Base-by-base conservation (phyloP, 768 basidiomycete species). In the Asterophora lycoperdoides region DNA sequence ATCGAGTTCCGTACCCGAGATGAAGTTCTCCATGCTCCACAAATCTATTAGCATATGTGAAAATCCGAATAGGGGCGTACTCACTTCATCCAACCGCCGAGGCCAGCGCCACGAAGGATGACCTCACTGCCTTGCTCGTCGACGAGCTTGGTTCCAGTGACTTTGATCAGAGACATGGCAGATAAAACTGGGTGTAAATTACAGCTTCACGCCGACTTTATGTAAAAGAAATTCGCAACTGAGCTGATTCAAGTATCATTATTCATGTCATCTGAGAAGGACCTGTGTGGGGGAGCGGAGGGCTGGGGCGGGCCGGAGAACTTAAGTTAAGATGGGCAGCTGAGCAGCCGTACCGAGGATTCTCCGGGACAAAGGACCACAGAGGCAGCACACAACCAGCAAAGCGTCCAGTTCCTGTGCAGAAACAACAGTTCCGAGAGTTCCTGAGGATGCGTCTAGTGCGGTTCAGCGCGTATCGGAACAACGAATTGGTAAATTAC, bases 71-170 rank as follows among this genome's bases (percentile, higher is more conserved):
- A 49, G 46, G 10, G 36, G 29, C 20, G 44, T 10, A 76, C 86
- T 64, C 59, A 89, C 87, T 83, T 88, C 83, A 90, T 85, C 86
- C 87, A 89, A 60, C 87, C 86, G 53, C 86, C 87, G 17, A 89
- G 68, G n/a, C 86, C 85, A 46, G 86, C 86, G 17, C 88, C 88
- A 38, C 81, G 70, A 45, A 86, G 72, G 49, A 84, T 71, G 51
- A 84, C 69, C 54, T 81, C 75, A 15, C 80, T 71, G 33, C 75
- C 80, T 32, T 77, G 62, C 43, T 72, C 73, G 57, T 84, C 75
- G 50, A 84, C 75, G 56, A 87, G 68, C 53, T 77, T 79, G 13
- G 77, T 79, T 35, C 82, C 83, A 49, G 72, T 69, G 11, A 84
- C 76, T 54, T 69, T 78, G 42, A 84, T 66, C 49, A 75, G 73